Evolutionary conservation across 1,284 basidiomycete species (phyloP).

Genomic region (Anthracocystis panici-leucophaei): DNA sequence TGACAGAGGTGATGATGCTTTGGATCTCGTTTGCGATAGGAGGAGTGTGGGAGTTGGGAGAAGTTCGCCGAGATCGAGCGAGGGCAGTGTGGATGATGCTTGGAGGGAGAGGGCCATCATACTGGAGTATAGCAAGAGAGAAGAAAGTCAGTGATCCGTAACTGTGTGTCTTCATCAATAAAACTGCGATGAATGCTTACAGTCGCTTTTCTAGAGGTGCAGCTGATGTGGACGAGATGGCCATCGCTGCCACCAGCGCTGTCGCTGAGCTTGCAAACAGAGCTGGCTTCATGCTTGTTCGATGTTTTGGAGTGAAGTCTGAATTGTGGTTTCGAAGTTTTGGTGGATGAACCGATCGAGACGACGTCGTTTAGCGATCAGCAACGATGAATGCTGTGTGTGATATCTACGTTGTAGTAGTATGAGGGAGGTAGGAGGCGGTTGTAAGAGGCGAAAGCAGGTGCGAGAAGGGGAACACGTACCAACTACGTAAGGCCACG

Average conservation of each 20-base stretch:
- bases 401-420: too few relatives aligned
- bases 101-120: constrained; percentile 34
- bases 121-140: not conserved
- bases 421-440: not conserved
- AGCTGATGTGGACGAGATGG: constrained; percentile 28
- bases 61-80: constrained; percentile 22
- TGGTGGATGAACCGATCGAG: not conserved
- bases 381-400: not conserved
- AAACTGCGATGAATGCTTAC: constrained; percentile 13
- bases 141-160: not conserved
- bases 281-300: constrained; percentile 16
- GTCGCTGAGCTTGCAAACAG: constrained; percentile 24
- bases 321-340: not conserved
- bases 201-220: constrained; percentile 44
- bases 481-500: not conserved
- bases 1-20: constrained; percentile 30
- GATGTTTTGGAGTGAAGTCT: not conserved
- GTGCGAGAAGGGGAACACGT: not conserved
- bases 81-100: constrained; percentile 25
- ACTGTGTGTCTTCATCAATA: not conserved
- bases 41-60: constrained; percentile 24
- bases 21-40: constrained; percentile 19
- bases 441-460: not conserved
- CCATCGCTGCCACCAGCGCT: constrained; percentile 34
- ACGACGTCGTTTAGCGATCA: not conserved